Conservation (phyloP, 495 filamentous ascomycete species). For the Podospora pseudopauciseta region DNA sequence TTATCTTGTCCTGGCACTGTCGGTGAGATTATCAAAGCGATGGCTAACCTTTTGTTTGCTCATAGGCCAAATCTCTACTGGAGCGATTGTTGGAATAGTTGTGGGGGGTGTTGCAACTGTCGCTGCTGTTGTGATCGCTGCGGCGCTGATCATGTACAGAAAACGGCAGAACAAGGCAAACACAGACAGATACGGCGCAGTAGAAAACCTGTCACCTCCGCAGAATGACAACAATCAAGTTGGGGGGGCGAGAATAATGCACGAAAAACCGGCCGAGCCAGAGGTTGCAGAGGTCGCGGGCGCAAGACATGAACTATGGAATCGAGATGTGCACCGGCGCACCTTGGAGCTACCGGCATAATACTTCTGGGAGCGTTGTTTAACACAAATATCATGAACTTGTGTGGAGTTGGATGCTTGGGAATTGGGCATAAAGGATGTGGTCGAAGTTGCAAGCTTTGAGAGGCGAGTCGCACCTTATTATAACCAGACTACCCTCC, state of each 20-base stretch:
- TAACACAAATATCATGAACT: too few relatives aligned
- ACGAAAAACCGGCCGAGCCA: conserved; percentile 1
- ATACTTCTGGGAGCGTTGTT: background rate
- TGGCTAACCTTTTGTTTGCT: background rate
- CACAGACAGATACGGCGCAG: background rate
- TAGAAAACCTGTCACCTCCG: background rate
- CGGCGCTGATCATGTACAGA: background rate
- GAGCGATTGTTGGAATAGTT: conserved; percentile 2
- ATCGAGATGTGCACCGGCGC: background rate
- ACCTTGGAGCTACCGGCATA: background rate
- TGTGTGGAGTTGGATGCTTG: too few relatives aligned
- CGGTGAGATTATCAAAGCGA: too few relatives aligned
- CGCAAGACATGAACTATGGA: background rate
- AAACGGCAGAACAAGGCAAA: background rate
- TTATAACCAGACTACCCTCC: too few relatives aligned
- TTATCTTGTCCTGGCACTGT: too few relatives aligned
- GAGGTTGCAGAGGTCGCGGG: background rate
- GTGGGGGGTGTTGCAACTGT: background rate
- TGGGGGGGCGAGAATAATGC: background rate
- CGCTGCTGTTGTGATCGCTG: background rate
- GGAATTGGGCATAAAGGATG: too few relatives aligned
- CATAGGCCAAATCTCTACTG: background rate
- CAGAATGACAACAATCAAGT: background rate
- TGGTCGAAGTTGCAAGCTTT: too few relatives aligned
- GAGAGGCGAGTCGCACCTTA: too few relatives aligned